A percentile compares a stretch with the other conserved stretches of the same genome.
Evolutionary conservation across 2,329 filamentous ascomycete genomes (phyloP).

Genomic region (Cylindrodendrum hubeiense): DNA sequence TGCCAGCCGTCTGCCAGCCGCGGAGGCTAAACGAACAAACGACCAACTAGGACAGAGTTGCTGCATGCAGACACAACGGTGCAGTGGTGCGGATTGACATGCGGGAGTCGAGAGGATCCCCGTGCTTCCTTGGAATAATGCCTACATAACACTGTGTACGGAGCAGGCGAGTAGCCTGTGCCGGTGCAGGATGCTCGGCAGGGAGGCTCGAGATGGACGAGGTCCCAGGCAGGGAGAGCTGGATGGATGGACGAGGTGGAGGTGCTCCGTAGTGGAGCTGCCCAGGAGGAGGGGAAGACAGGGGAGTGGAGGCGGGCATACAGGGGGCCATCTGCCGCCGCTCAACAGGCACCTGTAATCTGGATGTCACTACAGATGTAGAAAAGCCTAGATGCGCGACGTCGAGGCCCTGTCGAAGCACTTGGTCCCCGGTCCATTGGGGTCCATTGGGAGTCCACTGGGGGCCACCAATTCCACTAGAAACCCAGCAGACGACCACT

Average conservation of each 20-base stretch:
- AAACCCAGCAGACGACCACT: background rate
- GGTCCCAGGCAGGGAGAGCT: background rate
- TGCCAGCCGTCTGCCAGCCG: background rate
- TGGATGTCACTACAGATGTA: background rate
- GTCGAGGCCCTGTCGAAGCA: slow-evolving; percentile 2
- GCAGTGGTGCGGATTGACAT: background rate
- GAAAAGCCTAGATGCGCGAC: slow-evolving; percentile 2
- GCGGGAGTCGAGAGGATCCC: background rate
- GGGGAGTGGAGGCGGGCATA: background rate
- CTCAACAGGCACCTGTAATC: background rate
- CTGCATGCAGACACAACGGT: background rate
- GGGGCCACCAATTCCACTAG: background rate
- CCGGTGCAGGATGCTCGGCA: background rate
- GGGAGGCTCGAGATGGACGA: background rate
- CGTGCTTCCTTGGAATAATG: background rate
- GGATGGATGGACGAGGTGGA: background rate
- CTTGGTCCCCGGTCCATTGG: background rate
- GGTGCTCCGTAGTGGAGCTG: background rate
- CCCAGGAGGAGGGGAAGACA: background rate
- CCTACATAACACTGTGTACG: too few relatives aligned
- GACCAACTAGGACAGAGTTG: background rate
- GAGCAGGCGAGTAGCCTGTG: background rate
- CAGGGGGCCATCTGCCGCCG: slow-evolving; percentile 3
- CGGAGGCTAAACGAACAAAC: background rate
- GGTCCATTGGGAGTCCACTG: background rate